phyloP scores from a whole-genome alignment of 1,139 yeast genomes.

The Meyerozyma sp. region DNA sequence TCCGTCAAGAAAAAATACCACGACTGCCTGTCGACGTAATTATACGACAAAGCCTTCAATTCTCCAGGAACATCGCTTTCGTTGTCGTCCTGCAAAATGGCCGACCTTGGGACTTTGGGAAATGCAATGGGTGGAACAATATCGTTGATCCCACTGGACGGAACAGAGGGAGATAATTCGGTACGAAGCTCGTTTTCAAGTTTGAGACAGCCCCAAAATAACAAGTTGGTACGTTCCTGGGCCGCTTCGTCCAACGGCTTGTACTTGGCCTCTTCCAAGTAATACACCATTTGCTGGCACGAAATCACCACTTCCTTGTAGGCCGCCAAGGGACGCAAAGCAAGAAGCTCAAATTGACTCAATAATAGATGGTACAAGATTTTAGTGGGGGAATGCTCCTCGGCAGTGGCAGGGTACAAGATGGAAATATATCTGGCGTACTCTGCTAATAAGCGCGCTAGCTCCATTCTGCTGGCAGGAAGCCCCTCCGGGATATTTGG shows the following conservation, averaged over 20 bases:
- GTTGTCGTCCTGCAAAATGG: conserved; percentile 12
- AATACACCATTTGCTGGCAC: conserved; percentile 32
- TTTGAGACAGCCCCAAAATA: conserved; percentile 43
- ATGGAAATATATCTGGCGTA: conserved; percentile 19
- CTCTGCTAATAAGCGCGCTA: conserved; percentile 20
- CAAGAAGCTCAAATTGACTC: conserved; percentile 32
- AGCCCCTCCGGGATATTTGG: conserved; percentile 10
- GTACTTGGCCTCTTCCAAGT: conserved; percentile 12
- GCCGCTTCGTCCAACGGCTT: neutral
- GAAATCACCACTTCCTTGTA: conserved; percentile 29
- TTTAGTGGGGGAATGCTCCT: conserved; percentile 16
- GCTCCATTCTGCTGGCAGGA: conserved; percentile 16
- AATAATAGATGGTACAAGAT: conserved; percentile 27
- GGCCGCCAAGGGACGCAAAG: conserved; percentile 34
- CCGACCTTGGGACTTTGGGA: conserved; percentile 33
- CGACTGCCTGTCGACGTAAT: conserved; percentile 33
- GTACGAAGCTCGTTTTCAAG: conserved; percentile 42
- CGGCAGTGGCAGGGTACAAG: conserved; percentile 20
- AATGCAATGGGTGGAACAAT: conserved; percentile 39
- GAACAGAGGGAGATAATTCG: conserved; percentile 41
- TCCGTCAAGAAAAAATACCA: conserved; percentile 48
- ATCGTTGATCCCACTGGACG: conserved; percentile 36
- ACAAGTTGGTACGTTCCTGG: conserved; percentile 6
- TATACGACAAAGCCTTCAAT: conserved; percentile 5
- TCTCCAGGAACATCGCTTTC: conserved; percentile 1